phyloP scores from a whole-genome alignment of 495 filamentous ascomycete species.

The Hypoxylon rickii region DNA sequence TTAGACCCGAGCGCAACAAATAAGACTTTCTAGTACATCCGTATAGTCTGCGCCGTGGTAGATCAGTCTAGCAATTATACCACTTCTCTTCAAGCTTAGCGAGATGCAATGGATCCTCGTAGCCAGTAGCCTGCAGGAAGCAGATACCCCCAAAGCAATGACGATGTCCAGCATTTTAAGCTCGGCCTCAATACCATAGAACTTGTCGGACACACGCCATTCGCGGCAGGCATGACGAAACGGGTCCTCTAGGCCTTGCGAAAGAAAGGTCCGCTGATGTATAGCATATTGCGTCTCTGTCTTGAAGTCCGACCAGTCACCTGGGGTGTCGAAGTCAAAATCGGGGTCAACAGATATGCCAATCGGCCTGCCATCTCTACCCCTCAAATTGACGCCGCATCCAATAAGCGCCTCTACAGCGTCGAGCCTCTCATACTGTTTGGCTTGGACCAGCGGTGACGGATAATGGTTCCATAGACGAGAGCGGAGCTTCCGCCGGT shows the following conservation, averaged over 20 bases:
- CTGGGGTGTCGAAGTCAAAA: too few relatives aligned
- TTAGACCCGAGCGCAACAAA: background rate
- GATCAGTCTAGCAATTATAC: background rate
- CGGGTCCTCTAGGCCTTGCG: background rate
- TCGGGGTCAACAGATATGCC: background rate
- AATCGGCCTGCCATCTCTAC: background rate
- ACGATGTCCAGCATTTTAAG: background rate
- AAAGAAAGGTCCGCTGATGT: too few relatives aligned
- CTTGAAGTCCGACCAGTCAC: too few relatives aligned
- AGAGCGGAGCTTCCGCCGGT: too few relatives aligned
- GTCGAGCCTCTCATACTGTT: constrained; percentile 1
- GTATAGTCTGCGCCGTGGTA: constrained; percentile 6
- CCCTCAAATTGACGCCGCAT: constrained; percentile 1
- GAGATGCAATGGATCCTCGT: background rate
- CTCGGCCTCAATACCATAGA: background rate
- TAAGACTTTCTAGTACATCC: background rate
- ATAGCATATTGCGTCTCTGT: too few relatives aligned
- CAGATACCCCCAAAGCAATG: background rate
- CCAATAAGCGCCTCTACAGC: constrained; percentile 1
- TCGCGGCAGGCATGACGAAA: background rate
- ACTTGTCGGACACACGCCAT: background rate
- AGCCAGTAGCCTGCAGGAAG: background rate
- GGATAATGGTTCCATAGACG: too few relatives aligned
- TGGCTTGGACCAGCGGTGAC: constrained; percentile 1
- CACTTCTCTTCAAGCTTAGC: background rate